Evolutionary conservation across 2,329 filamentous ascomycete species (phyloP).

Genomic region (Nothopassalora personata): DNA sequence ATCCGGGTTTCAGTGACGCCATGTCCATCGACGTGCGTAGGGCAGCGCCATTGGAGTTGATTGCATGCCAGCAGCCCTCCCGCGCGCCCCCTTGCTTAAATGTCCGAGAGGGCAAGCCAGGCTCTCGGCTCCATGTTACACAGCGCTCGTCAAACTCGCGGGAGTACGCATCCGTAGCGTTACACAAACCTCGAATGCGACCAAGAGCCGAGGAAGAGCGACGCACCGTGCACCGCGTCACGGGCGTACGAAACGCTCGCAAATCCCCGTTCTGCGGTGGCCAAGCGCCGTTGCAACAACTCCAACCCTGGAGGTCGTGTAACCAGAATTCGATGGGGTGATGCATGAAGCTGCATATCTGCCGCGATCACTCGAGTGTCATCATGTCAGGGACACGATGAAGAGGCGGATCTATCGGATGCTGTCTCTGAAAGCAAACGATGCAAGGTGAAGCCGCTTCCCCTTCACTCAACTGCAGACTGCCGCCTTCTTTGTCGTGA

Average conservation of each 20-base stretch:
- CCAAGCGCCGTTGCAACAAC: neutral
- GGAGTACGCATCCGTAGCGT: conserved; percentile 1
- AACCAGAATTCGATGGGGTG: neutral
- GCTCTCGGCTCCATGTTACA: neutral
- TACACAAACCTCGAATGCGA: conserved; percentile 1
- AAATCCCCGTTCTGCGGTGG: neutral
- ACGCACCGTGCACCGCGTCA: neutral
- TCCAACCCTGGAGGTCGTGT: neutral
- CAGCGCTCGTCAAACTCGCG: neutral
- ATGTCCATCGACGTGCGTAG: neutral
- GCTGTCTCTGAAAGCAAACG: conserved; percentile 1
- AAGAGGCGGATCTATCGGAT: neutral
- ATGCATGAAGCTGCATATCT: neutral
- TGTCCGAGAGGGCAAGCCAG: conserved; percentile 4
- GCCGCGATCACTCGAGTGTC: neutral
- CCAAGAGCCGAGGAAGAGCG: conserved; percentile 5
- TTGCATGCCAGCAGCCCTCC: conserved; percentile 3
- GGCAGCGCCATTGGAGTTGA: conserved; percentile 3
- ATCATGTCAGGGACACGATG: conserved; percentile 1
- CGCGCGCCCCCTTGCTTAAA: neutral
- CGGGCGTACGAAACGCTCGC: conserved; percentile 1
- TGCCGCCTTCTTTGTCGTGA: neutral
- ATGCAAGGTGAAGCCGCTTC: conserved; percentile 1
- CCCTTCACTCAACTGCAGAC: neutral
- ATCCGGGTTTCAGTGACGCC: conserved; percentile 1